Evolutionary conservation across 2,329 filamentous ascomycete genomes (phyloP), one percentile per base, ranked within the genome.

Genomic region (Emericellopsis atlantica): DNA sequence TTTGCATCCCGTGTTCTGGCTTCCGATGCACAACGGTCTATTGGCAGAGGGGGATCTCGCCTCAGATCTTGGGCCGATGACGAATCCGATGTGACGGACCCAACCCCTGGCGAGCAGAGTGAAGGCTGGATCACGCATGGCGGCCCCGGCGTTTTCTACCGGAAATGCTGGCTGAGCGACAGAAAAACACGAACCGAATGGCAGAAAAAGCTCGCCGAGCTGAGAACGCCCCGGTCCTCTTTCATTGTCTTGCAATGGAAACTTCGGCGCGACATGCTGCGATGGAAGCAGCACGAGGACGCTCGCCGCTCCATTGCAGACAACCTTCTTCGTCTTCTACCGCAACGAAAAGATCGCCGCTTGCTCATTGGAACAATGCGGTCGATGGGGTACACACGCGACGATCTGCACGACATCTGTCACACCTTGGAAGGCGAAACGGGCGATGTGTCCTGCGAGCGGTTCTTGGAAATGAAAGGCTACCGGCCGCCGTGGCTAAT

Each of bases 401-500:
- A 34, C 6, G 39, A 41, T 6, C 6, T 41, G 7, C 12, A 26
- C n/a, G 16, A 37, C 12, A 34, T 41, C 15, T 36, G 38, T 6
- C 24, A 42, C 32, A 36, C 44, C 6, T 18, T 46, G 32, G 31
- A 41, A 10, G 39, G 32, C 10, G 14, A 31, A 11, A 24, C 32
- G 16, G 37, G 40, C 36, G 26, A 36, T 4, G 37, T 26, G 2
- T 29, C 33, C 11, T 37, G 34, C 14, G 33, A 43, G 11, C 32
- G 37, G 11, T 46, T 46, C 29, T 34, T 46, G 14, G 21, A 37
- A 14, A 5, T 22, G 6, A 23, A 39, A 6, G 32, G 33, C 14
- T 31, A 39, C 18, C 41, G 40, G 33, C 44, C 44, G 6, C 31
- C 42, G 14, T 46, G 43, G 36, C 39, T 46, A 6, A 32, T 44